phyloP scores from a whole-genome alignment of 139 green algal species.

The Edaphochlamys debaryana region DNA sequence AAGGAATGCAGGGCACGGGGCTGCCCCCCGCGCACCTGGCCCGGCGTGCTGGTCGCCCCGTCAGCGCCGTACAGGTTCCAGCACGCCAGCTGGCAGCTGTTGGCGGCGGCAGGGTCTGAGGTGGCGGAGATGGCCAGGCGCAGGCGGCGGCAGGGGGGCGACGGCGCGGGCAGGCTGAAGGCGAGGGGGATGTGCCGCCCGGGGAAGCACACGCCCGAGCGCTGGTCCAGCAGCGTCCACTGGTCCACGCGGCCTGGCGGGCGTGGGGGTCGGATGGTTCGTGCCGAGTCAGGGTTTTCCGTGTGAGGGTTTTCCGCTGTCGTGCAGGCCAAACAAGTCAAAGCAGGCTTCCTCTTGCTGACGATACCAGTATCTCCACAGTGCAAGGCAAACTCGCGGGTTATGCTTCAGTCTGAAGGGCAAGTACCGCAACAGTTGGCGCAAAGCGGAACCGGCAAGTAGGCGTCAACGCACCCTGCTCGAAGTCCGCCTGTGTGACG shows the following conservation, averaged over 20 bases:
- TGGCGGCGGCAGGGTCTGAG: slow-evolving; percentile 59
- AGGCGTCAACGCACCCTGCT: background rate
- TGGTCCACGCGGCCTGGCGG: background rate
- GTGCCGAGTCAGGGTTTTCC: background rate
- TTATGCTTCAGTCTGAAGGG: too few species aligned
- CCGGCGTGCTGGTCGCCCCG: background rate
- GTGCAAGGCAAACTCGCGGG: too few species aligned
- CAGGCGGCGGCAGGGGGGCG: slow-evolving; percentile 42
- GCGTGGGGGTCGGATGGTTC: too few species aligned
- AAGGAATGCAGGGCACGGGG: too few species aligned
- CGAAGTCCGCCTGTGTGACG: background rate
- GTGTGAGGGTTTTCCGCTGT: too few species aligned
- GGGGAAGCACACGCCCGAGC: slow-evolving; percentile 55
- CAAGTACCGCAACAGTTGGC: too few species aligned
- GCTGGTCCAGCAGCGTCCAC: slow-evolving; percentile 53
- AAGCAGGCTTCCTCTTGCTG: too few species aligned
- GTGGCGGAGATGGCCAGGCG: slow-evolving; percentile 62
- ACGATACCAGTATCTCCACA: too few species aligned
- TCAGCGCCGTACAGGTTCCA: slow-evolving; percentile 59
- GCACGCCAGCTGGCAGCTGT: slow-evolving; percentile 76
- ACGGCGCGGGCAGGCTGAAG: slow-evolving; percentile 36
- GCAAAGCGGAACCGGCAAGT: too few species aligned
- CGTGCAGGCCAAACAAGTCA: too few species aligned
- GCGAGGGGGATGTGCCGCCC: slow-evolving; percentile 46
- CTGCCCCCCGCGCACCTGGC: too few species aligned